Evolutionary conservation across 495 filamentous ascomycete genomes (phyloP), one percentile per base, ranked within the genome.

Genomic region (Lineolata rhizophorae): DNA sequence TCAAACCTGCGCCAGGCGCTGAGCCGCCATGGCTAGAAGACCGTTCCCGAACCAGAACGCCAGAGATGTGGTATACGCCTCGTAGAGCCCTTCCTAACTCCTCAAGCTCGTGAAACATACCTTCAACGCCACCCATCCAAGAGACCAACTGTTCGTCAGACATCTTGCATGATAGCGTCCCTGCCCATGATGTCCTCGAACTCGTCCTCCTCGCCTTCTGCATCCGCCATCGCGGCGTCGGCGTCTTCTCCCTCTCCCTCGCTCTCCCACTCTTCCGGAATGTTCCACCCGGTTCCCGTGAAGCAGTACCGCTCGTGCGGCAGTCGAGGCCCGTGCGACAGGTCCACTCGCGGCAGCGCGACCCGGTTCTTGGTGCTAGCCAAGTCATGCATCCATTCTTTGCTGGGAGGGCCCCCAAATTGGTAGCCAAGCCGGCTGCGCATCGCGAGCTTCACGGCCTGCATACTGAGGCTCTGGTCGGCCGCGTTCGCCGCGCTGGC

Each of bases 241-340:
- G 62, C 69, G 1, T 65, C 69, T 29, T 64, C 65, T 38, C 66
- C 65, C 22, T 48, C 47, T 17, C 53, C 56, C 19, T 52, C 61
- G 18, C 37, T 46, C 9, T 56, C 62, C 78, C 78, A 91, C 34
- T 72, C 66, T 31, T 83, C 78, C 48, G 67, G 70, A 54, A 94
- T 47, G 22, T 70, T 67, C 87, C 87, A 97, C 36, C 70, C 70
- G 12, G 66, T 60, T 0, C 87, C 87, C 18, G 74, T 90, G 32
- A 93, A 58, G 40, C 85, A 84, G 48, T 91, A 95, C 47, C 79
- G 61, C 67, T 97, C 87, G 35, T 75, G 74, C 22, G 87, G 87
- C 41, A 97, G 53, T 27, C 82, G 60, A 35, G 87, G 67, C 10
- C 87, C 87, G 54, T 67, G 41, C 39, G 84, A 83, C 34, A 68